Evolutionary conservation across 805 yeast genomes (phyloP).

Genomic region (Cyberlindnera mycetangii): DNA sequence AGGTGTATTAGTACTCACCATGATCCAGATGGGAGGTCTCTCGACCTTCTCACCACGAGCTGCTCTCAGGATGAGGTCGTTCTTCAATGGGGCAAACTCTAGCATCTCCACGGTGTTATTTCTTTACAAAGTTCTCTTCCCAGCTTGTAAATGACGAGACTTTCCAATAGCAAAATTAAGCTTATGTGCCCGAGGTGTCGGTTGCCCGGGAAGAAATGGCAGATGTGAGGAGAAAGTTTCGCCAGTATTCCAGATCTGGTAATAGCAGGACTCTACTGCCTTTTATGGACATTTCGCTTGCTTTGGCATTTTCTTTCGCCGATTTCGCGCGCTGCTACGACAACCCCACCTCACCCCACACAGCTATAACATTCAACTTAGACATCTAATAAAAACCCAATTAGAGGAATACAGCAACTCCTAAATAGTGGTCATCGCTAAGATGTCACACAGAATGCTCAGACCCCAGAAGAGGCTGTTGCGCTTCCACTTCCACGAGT

Average conservation of each 20-base stretch:
- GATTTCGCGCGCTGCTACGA: too few relatives aligned
- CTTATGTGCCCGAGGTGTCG: background rate
- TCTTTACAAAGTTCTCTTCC: too few relatives aligned
- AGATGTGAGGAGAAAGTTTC: background rate
- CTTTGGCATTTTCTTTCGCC: background rate
- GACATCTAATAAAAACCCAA: too few relatives aligned
- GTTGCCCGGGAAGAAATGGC: background rate
- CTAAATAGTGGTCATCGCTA: too few relatives aligned
- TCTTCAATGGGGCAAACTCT: constrained; percentile 73
- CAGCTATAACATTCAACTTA: too few relatives aligned
- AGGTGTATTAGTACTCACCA: constrained; percentile 39
- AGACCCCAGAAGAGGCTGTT: constrained; percentile 1
- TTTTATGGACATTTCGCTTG: background rate
- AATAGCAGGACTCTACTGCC: background rate
- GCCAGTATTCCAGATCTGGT: background rate
- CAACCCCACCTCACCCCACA: too few relatives aligned
- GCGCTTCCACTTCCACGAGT: constrained; percentile 26
- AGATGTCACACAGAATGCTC: constrained; percentile 7
- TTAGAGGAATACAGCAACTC: too few relatives aligned
- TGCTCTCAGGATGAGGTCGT: constrained; percentile 88
- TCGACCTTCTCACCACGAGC: constrained; percentile 89
- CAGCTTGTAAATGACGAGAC: too few relatives aligned
- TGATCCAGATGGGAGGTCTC: constrained; percentile 97
- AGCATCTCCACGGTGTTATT: constrained; percentile 6
- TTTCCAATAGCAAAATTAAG: too few relatives aligned